Conservation (phyloP, 495 filamentous ascomycete species). For the Neurospora sp. region DNA sequence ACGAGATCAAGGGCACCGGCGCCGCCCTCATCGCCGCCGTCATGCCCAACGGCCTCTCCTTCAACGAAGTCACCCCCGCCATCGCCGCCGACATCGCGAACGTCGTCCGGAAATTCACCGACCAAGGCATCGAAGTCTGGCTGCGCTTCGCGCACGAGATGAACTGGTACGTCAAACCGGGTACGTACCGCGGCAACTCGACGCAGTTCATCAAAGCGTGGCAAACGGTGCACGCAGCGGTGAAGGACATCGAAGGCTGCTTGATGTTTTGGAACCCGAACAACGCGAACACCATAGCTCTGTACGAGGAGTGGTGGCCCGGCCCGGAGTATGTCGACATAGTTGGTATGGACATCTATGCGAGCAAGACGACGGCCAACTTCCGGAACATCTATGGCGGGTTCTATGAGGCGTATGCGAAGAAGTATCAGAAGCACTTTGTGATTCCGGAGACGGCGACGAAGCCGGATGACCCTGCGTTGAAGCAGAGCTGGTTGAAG, state of each 20-base stretch:
- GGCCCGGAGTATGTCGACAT: constrained; percentile 6
- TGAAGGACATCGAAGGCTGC: constrained; percentile 1
- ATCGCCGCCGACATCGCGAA: constrained; percentile 3
- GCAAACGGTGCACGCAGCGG: background rate
- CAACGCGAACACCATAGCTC: background rate
- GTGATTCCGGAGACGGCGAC: constrained; percentile 7
- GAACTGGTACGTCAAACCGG: constrained; percentile 5
- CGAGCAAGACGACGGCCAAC: background rate
- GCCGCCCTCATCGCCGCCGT: constrained; percentile 3
- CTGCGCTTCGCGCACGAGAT: constrained; percentile 11
- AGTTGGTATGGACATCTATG: constrained; percentile 7
- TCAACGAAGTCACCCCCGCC: constrained; percentile 2
- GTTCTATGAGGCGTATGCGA: constrained; percentile 8
- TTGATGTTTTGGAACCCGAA: constrained; percentile 8
- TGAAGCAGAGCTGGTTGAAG: constrained; percentile 6
- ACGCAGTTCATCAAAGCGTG: constrained; percentile 6
- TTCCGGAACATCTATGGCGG: constrained; percentile 2
- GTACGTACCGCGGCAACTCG: constrained; percentile 4
- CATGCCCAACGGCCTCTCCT: constrained; percentile 5
- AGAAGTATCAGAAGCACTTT: background rate
- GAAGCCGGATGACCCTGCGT: background rate
- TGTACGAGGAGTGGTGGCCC: constrained; percentile 3
- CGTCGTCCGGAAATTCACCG: constrained; percentile 3
- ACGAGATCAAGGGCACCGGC: background rate
- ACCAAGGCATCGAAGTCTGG: constrained; percentile 7